phyloP scores from a whole-genome alignment of 2,329 filamentous ascomycete genomes.

The Thielaviopsis punctulata region DNA sequence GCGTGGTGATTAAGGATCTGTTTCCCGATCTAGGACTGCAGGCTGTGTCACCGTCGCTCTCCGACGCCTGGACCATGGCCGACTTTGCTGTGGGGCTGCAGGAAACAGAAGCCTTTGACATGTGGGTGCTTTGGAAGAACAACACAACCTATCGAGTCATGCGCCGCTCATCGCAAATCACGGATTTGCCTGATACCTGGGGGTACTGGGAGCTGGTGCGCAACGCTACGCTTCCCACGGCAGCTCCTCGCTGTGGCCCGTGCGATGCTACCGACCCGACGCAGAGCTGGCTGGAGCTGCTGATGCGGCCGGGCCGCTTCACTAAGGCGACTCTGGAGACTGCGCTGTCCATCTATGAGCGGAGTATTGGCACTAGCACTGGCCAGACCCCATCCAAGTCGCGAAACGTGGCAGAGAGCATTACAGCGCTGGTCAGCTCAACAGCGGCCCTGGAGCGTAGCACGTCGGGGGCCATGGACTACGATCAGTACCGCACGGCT shows the following conservation, averaged over 20 bases:
- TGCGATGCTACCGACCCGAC: constrained; percentile 52
- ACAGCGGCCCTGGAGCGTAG: constrained; percentile 48
- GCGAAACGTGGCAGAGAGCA: constrained; percentile 53
- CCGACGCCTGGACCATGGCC: constrained; percentile 62
- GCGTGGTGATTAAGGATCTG: constrained; percentile 50
- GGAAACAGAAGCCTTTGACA: constrained; percentile 34
- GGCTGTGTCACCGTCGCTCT: constrained; percentile 52
- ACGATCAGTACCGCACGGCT: constrained; percentile 54
- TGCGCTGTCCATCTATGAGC: constrained; percentile 65
- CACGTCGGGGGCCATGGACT: constrained; percentile 50
- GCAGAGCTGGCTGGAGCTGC: constrained; percentile 72
- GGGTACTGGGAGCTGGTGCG: constrained; percentile 53
- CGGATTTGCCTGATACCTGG: constrained; percentile 45
- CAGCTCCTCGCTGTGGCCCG: constrained; percentile 36
- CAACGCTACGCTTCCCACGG: constrained; percentile 37
- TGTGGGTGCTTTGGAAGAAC: constrained; percentile 76
- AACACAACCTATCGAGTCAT: constrained; percentile 63
- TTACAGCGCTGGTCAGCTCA: constrained; percentile 54
- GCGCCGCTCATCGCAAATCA: constrained; percentile 54
- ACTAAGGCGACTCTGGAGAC: constrained; percentile 66
- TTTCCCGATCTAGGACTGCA: constrained; percentile 38
- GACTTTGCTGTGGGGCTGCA: constrained; percentile 51
- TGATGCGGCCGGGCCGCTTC: constrained; percentile 73
- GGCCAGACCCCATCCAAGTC: constrained; percentile 25
- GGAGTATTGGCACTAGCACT: constrained; percentile 33